Evolutionary conservation across 352 stramenopile genomes (phyloP), one percentile per base, ranked within the genome.

Genomic region (Stramenopiles sp.): DNA sequence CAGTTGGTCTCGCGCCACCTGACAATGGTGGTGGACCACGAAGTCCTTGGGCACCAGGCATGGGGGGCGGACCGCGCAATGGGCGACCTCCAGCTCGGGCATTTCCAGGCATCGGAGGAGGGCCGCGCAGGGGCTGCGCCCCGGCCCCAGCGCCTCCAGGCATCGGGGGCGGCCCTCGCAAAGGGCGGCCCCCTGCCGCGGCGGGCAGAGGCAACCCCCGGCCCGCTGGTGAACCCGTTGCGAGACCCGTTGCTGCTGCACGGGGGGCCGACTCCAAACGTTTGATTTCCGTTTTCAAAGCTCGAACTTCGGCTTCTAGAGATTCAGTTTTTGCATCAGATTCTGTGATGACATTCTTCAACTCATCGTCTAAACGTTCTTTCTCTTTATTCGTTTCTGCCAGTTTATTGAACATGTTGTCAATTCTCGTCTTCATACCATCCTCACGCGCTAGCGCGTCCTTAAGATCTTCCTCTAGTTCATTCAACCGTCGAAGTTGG

Each of bases 321-420:
- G 33, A 2, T 71, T 71, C 35, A 31, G 33, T 71, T 6, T 35
- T 35, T 6, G 2, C 6, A 2, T 71, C 53, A 71, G 35, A 35
- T 71, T 71, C 53, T 2, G 2, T 71, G 4, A 35, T 71, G 31
- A 33, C 53, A 71, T 2, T 33, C 35, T 71, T 71, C 2, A 71
- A 6, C 12, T 71, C 2, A 4, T 71, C 35, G 31, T 33, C 31
- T 71, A 71, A 2, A 2, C 31, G 33, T 35, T 71, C 53, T 4
- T 33, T 71, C 35, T 2, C 53, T 2, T 71, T 6, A 71, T 71
- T 71, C 2, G 53, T 71, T 6, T 71, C 53, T 33, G 33, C 35
- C 53, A 71, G 2, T 71, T 71, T 71, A 31, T 71, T 71, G 12
- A 71, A 71, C 53, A 71, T 71, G 53, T 71, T 71, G 33, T 71